Base-by-base conservation (phyloP, 768 basidiomycete species). In the Coprinopsis strossmayeri region DNA sequence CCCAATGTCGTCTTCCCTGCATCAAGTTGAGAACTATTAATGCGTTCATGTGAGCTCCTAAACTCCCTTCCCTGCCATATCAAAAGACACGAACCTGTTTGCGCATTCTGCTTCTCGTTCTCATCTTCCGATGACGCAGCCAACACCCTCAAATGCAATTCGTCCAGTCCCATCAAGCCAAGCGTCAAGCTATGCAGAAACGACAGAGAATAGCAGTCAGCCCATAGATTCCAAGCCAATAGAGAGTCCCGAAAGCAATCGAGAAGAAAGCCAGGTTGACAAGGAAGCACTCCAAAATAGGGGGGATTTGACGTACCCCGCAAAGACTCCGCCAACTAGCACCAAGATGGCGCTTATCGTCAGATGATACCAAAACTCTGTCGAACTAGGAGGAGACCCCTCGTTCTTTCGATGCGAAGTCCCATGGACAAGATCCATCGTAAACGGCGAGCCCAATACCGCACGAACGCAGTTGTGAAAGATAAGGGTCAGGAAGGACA, bases 151-250 rank as follows among this genome's bases (percentile, higher is more conserved):
- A 96, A 76, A 57, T 95, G 90, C 11, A 96, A 77, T 52, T 92
- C 89, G 54, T 96, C 92, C 13, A 94, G 76, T 0, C 93, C 93
- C 93, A 95, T 95, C 25, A 96, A 71, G 0, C 91, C 93, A 24
- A 96, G 79, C 0, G 93, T 96, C 46, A 96, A 68, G 3, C 91
- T 92, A n/a, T n/a, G n/a, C n/a, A n/a, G n/a, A n/a, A n/a, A n/a
- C n/a, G n/a, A n/a, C n/a, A n/a, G n/a, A n/a, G n/a, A n/a, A n/a
- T n/a, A n/a, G n/a, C n/a, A n/a, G n/a, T n/a, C n/a, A n/a, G n/a
- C n/a, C n/a, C n/a, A n/a, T n/a, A n/a, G n/a, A n/a, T n/a, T n/a
- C n/a, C n/a, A n/a, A n/a, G n/a, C n/a, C n/a, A n/a, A n/a, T n/a
- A n/a, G n/a, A n/a, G n/a, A n/a, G n/a, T n/a, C n/a, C n/a, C n/a